Conservation (phyloP, 176 grass and related monocot genomes). For the Cenchrus fungigraminus region DNA sequence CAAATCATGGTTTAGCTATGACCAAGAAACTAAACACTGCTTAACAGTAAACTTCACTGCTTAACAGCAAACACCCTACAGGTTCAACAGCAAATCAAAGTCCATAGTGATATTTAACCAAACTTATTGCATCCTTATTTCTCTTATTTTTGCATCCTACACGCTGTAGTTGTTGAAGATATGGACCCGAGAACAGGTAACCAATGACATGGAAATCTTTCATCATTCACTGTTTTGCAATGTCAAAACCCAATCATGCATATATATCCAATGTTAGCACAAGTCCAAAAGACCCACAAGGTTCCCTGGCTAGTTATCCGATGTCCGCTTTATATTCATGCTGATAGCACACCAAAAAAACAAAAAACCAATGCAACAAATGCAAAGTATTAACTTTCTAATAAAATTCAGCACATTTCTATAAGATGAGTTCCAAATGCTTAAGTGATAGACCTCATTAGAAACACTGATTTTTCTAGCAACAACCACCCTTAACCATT, state of each 20-base stretch:
- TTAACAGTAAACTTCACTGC: neutral
- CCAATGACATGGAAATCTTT: neutral
- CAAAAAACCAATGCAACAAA: neutral
- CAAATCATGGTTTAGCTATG: neutral
- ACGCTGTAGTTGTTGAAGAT: neutral
- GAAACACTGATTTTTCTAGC: neutral
- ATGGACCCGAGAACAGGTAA: neutral
- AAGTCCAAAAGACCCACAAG: neutral
- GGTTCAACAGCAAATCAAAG: neutral
- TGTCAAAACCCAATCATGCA: neutral
- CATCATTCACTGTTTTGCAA: neutral
- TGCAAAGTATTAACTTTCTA: neutral
- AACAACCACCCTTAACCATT: neutral
- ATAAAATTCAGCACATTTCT: neutral
- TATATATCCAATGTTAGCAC: neutral
- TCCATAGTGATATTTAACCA: constrained; percentile 1
- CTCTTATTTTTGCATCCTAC: neutral
- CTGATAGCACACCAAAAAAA: neutral
- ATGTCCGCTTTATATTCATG: neutral
- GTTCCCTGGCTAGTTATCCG: neutral
- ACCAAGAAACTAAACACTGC: neutral
- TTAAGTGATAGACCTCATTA: neutral
- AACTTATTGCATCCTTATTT: neutral
- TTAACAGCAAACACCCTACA: neutral
- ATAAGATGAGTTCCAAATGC: neutral